Evolutionary conservation across 108 stramenopile species (phyloP), one percentile per base, ranked within the genome.

Genomic region (Parietichytrium sp.): DNA sequence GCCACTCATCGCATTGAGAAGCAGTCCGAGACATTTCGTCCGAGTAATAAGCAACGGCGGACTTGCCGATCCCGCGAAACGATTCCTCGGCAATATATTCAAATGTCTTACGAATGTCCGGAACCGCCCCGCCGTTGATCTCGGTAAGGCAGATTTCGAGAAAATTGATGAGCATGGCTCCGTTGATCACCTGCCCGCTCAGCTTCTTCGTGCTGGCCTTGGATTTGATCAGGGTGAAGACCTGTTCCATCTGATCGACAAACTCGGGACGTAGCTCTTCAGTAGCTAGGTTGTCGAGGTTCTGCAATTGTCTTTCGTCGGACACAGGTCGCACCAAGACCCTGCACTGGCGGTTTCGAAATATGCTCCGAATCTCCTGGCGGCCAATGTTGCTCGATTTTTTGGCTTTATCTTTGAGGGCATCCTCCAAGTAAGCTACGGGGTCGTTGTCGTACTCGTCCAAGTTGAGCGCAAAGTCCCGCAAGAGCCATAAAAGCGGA

Each of bases 81-180:
- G 54, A 54, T 12, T 7, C 4, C 48, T 84, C 55, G 29, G 80
- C 52, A 2, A 85, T 82, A 10, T 81, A 49, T 27, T 85, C 81
- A 55, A 82, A 85, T 38, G 85, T 81, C n/a, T 72, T 80, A 38
- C 51, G 52, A 36, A 85, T 85, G 33, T 48, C 48, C 15, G 85
- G 85, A 6, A 78, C 79, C 20, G 49, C 47, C 25, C 54, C 55
- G 13, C 29, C 23, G 49, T 85, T 85, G 20, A 85, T 10, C 15
- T 77, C 79, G 7, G 27, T 45, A 12, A 79, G 72, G n/a, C 82
- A 85, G n/a, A 54, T 47, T 15, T 3, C 2, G 20, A 79, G 81
- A 25, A 85, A 81, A 16, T 47, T 48, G 27, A 10, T 82, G 38
- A 85, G 54, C 78, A 85, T 80, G 36, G 81, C 8, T 4, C 85